These are phyloP conservation scores for Laguncularia racemosa DNA, from an alignment of 345 rosid genomes.

Conservation along the genomic window DNA sequence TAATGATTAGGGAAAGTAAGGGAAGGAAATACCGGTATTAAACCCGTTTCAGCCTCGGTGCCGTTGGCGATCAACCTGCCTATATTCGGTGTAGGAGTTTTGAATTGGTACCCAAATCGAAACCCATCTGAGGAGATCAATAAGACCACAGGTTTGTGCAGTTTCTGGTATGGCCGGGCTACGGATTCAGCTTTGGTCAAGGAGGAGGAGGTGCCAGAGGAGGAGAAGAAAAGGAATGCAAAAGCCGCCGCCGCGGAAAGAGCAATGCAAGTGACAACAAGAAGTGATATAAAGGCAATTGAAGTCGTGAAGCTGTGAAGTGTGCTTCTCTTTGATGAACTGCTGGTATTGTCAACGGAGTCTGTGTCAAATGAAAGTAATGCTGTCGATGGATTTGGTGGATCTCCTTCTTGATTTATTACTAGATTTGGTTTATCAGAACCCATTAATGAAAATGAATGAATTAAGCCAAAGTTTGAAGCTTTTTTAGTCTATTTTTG, in stretches of 20 bases:
- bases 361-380: no score
- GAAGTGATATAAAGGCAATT: no score
- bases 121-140: constrained; percentile 89
- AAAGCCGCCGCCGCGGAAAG: constrained; percentile 8
- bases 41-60: constrained; percentile 78
- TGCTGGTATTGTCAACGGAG: no score
- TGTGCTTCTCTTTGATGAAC: no score
- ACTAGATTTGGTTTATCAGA: no score
- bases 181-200: constrained; percentile 8
- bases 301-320: no score
- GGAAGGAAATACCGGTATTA: constrained; percentile 85
- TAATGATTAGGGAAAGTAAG: constrained; percentile 91
- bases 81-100: constrained; percentile 61
- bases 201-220: constrained; percentile 6
- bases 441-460: no score
- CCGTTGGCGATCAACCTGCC: constrained; percentile 74
- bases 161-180: constrained; percentile 55
- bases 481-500: no score
- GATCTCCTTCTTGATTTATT: no score
- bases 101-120: constrained; percentile 92
- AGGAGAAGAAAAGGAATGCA: constrained; percentile 55
- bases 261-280: no score
- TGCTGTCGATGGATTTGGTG: no score
- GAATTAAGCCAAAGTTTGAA: no score
- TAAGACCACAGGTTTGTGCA: constrained; percentile 58